Base-by-base conservation (phyloP, 495 filamentous ascomycete species). In the Pseudoneurospora amorphoporcata region DNA sequence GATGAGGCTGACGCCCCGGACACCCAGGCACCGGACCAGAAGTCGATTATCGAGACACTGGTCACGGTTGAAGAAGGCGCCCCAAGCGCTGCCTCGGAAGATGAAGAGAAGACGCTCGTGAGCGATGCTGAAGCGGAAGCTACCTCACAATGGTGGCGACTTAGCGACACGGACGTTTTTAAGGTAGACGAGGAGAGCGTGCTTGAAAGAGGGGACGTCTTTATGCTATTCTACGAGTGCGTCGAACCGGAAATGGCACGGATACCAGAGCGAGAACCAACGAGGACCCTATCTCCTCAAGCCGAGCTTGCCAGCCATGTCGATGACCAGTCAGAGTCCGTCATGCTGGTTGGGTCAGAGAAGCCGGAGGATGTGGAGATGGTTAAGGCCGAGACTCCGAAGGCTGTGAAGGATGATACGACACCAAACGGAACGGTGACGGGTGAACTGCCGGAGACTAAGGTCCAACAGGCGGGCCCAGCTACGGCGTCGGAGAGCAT, bases 191-290 rank as follows among this genome's bases (percentile, higher is more conserved):
- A 97, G 81, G 83, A 86, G 14, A 85, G 85, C 40, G 94, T 95
- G 0, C 85, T 97, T 70, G 84, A 81, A 2, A 92, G 95, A 76
- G 88, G 90, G n/a, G 94, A 92, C 16, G 95, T 91, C 1, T 98
- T 98, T 77, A 98, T 99, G 95, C 85, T 98, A 9, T 98, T 99
- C 81, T 99, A 98, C 76, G 95, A 99, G 77, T 84, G 83, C 39
- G 77, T 89, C n/a, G 82, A 85, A 58, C 77, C 80, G n/a, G 79
- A 78, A 29, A 73, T 75, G 29, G 73, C 80, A 47, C 72, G 80
- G 42, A 45, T 73, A 4, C 73, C 78, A 2, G 75, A 76, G 8
- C 14, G 6, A 35, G 53, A 65, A 65, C 3, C 29, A 17, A 35
- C 69, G 9, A 19, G 61, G 70, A 17, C 53, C 23, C 61, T 38